Evolutionary conservation across 352 stramenopile genomes (phyloP).

Genomic region (Blastocystis sp.): DNA sequence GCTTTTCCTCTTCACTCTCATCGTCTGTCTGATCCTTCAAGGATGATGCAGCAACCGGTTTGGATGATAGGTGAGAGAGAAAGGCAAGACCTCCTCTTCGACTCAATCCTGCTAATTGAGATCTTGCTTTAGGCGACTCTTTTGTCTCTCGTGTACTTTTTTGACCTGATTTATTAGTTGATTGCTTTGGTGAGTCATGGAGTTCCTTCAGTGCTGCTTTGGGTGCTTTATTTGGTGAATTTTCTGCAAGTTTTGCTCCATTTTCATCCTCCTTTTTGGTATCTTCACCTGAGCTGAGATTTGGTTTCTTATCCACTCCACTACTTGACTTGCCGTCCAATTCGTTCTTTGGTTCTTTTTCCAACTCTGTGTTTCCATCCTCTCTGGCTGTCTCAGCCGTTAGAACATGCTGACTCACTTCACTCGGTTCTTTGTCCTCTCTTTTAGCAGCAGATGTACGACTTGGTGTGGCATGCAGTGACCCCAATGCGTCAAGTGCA

Average conservation of each 20-base stretch:
- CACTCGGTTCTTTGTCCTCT: neutral
- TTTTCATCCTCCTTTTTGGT: neutral
- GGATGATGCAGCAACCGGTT: neutral
- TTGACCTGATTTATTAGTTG: too few species aligned
- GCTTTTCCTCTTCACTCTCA: neutral
- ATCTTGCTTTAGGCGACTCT: neutral
- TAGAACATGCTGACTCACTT: too few species aligned
- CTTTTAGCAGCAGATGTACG: neutral
- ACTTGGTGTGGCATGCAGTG: conserved; percentile 1
- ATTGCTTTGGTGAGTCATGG: too few species aligned
- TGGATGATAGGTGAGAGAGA: neutral
- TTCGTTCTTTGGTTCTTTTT: neutral
- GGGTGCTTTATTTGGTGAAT: neutral
- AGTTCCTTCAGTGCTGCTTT: neutral
- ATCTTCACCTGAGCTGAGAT: neutral
- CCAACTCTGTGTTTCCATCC: neutral
- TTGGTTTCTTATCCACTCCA: neutral
- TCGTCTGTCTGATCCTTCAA: neutral
- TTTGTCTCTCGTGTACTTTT: neutral
- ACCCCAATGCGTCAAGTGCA: neutral
- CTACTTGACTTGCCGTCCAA: neutral
- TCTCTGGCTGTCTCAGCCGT: neutral
- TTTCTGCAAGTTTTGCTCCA: neutral
- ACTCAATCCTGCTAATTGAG: neutral
- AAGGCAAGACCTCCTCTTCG: neutral